Base-by-base conservation (phyloP, 371 early-diverging fungal species). In the Mortierella sp. region DNA sequence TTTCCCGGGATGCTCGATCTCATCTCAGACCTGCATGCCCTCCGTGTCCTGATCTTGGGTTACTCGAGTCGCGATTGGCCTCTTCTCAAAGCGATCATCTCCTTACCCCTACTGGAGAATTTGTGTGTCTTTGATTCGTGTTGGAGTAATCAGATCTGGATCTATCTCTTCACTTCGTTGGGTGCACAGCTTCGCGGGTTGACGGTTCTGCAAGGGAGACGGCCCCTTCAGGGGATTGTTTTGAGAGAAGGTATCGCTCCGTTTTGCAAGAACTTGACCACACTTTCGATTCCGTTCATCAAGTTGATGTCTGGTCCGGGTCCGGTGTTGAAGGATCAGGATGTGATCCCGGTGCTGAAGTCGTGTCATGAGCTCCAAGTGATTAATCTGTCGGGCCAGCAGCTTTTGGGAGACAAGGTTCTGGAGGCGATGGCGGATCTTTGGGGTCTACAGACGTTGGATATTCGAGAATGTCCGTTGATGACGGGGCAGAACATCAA, bases 51-150 rank as follows among this genome's bases (percentile, higher is more conserved):
- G 21, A 73, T 86, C 54, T 28, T 86, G 52, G 87, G 87, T 31
- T 86, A 86, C 31, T 82, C 87, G 7, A 86, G 87, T 77, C 82
- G 87, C 1, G 87, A 86, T 42, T 86, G 87, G 87, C 87, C 87
- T 1, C 65, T 86, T 65, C 78, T 86, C 34, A 77, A 73, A 28
- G 78, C 82, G 31, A 80, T 86, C 72, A 75, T 86, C 47, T 80
- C 80, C 3, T 48, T 86, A 31, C 75, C 74, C 2, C 19, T 55
- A 2, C 65, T 86, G 50, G 87, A 86, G 31, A 80, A 55, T 34
- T 74, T 86, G 31, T 82, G 87, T 63, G 82, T 86, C 38, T 86
- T 86, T 80, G 87, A 86, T 44, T 82, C 82, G 2, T 80, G 80
- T 42, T 86, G 87, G 87, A 82, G 82, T 44, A 82, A 86, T 60